A percentile compares a stretch with the other conserved stretches of the same genome.
Evolutionary conservation across 257 asterid species (phyloP).

Genomic region (Przewalskia tangutica): DNA sequence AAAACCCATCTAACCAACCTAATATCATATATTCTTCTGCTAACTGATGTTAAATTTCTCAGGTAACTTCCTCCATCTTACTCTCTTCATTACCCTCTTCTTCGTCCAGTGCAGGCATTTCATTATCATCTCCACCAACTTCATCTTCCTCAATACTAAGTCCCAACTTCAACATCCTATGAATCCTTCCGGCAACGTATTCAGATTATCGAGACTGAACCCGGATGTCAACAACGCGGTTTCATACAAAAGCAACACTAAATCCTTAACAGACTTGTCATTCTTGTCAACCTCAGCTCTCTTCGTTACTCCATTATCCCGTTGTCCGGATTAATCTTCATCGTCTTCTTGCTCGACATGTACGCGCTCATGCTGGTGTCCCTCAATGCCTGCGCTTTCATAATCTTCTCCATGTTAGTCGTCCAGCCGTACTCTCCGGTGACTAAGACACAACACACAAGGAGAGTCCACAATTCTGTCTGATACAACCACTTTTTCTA

Average conservation of each 20-base stretch:
- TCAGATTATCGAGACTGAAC: constrained; percentile 11
- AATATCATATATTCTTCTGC: neutral
- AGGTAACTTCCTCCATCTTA: constrained; percentile 1
- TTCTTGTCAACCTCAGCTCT: constrained; percentile 6
- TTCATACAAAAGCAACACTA: constrained; percentile 9
- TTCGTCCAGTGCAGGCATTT: constrained; percentile 11
- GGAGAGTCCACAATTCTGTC: neutral
- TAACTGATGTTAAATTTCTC: neutral
- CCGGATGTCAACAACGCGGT: constrained; percentile 7
- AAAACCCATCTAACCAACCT: too few species aligned
- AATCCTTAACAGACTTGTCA: constrained; percentile 13
- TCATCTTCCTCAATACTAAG: constrained; percentile 8
- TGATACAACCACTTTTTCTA: neutral
- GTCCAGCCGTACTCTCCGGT: constrained; percentile 21
- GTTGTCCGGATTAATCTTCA: constrained; percentile 12
- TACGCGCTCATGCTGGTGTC: constrained; percentile 9
- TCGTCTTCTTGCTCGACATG: constrained; percentile 11
- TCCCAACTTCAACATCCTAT: constrained; percentile 15
- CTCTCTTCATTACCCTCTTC: neutral
- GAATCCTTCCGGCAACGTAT: constrained; percentile 5
- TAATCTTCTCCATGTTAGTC: neutral
- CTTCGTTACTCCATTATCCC: constrained; percentile 9
- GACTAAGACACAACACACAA: constrained; percentile 13
- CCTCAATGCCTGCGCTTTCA: constrained; percentile 2
- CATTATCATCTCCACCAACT: neutral